Evolutionary conservation across 2,329 filamentous ascomycete genomes (phyloP).

Genomic region (Alternaria ventricosa): DNA sequence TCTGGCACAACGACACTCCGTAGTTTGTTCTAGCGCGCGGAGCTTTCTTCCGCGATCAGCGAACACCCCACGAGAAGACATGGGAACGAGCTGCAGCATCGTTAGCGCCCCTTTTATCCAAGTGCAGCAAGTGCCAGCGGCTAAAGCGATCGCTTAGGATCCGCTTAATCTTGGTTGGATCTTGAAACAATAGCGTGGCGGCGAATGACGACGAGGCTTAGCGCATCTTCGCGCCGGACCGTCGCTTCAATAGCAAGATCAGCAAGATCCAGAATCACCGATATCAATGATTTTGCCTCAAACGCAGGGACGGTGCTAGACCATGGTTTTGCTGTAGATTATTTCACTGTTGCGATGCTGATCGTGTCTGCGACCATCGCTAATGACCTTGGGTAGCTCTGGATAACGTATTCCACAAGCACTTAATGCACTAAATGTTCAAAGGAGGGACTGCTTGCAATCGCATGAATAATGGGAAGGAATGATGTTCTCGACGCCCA

Average conservation of each 20-base stretch:
- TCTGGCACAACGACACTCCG: not conserved
- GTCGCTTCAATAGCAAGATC: not conserved
- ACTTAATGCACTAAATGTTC: not conserved
- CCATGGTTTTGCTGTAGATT: not conserved
- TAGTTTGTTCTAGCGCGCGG: not conserved
- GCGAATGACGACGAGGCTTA: not conserved
- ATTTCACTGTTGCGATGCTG: not conserved
- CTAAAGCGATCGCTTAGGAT: constrained; percentile 10
- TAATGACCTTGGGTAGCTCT: not conserved
- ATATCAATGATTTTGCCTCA: not conserved
- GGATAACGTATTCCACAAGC: not conserved
- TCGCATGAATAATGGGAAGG: not conserved
- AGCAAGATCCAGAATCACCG: not conserved
- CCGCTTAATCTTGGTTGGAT: constrained; percentile 6
- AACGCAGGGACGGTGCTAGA: not conserved
- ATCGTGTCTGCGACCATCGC: not conserved
- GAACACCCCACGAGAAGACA: not conserved
- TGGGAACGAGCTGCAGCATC: not conserved
- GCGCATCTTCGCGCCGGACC: constrained; percentile 9
- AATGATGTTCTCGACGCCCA: not conserved
- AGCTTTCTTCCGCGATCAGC: not conserved
- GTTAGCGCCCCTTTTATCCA: not conserved
- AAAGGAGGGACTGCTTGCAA: not conserved
- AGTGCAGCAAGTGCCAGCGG: constrained; percentile 3
- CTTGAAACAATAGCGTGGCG: constrained; percentile 10